Conservation (phyloP, 768 basidiomycete species). For the Mycena sanguinolenta region DNA sequence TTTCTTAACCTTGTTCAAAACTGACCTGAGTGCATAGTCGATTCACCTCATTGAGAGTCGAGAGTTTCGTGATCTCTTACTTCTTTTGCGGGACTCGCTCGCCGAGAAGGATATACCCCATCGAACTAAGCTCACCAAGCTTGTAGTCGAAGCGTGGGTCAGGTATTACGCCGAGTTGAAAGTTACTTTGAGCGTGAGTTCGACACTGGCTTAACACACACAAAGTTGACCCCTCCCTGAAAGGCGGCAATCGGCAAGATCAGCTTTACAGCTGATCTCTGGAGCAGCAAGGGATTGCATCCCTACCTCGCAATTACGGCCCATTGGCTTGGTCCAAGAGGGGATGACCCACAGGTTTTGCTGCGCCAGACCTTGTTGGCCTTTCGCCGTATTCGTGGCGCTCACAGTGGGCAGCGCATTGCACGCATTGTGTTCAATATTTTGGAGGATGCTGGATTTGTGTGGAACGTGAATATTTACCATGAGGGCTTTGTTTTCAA, state of each 20-base stretch:
- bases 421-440: background rate
- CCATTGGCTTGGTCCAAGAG: background rate
- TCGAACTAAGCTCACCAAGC: slow-evolving; percentile 4
- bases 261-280: slow-evolving; percentile 7
- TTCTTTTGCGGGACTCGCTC: background rate
- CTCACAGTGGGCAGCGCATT: no score
- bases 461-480: slow-evolving; percentile 7
- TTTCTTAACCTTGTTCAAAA: slow-evolving; percentile 5
- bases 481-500: background rate
- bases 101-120: slow-evolving; percentile 4
- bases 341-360: background rate
- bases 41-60: background rate
- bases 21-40: background rate
- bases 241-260: background rate
- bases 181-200: slow-evolving; percentile 1
- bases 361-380: slow-evolving; percentile 2
- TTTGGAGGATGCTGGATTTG: slow-evolving; percentile 3
- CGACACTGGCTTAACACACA: background rate
- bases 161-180: background rate
- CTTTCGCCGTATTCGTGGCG: background rate
- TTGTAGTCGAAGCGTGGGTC: background rate
- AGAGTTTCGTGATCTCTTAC: slow-evolving; percentile 6
- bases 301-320: slow-evolving; percentile 3
- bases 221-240: background rate
- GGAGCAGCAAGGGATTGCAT: no score